Conservation (phyloP, 83 land plant genomes). For the Thuja plicata region DNA sequence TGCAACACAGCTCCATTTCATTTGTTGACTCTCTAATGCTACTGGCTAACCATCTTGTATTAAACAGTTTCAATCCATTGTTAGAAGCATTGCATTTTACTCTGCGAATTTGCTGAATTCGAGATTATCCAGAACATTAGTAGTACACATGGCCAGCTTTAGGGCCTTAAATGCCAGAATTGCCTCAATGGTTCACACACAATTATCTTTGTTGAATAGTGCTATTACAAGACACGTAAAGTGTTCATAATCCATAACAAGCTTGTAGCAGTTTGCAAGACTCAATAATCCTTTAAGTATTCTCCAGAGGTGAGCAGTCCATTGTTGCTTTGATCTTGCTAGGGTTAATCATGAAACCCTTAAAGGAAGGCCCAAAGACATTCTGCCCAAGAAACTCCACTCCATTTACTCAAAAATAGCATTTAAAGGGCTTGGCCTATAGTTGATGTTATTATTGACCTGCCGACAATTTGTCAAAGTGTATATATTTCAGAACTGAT, state of each 20-base stretch:
- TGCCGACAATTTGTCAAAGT: not conserved
- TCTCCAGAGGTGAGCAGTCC: not conserved
- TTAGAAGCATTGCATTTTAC: not conserved
- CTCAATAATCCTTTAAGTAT: not conserved
- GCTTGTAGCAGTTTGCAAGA: not conserved
- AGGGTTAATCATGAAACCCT: not conserved
- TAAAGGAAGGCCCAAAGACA: not conserved
- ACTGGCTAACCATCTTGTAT: not conserved
- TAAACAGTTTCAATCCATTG: not conserved
- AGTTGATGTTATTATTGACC: not conserved
- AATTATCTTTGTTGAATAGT: not conserved
- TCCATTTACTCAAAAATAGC: not conserved
- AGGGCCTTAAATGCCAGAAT: not conserved
- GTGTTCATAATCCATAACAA: not conserved
- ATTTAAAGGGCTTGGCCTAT: not conserved
- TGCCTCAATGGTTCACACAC: not conserved
- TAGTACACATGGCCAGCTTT: not conserved
- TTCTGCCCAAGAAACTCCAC: not conserved
- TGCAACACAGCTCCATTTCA: not conserved
- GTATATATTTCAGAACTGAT: too few relatives aligned
- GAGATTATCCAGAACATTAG: not conserved
- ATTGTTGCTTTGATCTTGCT: not conserved
- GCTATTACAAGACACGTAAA: not conserved
- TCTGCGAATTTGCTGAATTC: not conserved
- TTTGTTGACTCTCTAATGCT: not conserved